Percentiles rank a stretch among this genome's conserved stretches.
phyloP scores from a whole-genome alignment of 495 filamentous ascomycete genomes.

The Daldinia bambusicola region DNA sequence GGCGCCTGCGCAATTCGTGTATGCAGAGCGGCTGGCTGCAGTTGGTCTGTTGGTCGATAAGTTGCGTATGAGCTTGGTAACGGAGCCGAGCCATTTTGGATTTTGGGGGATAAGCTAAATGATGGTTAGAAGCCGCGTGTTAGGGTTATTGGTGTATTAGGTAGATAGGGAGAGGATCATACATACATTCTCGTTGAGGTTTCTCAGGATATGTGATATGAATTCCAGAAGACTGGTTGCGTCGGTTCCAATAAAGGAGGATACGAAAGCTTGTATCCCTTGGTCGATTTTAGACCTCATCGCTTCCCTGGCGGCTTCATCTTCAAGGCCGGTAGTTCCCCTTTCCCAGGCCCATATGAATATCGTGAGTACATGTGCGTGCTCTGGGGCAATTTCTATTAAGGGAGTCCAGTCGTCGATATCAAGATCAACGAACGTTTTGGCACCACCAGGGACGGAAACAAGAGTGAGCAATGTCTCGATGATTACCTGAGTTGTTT shows the following conservation, averaged over 20 bases:
- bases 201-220: constrained; percentile 56
- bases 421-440: constrained; percentile 50
- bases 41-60: constrained; percentile 60
- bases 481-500: constrained; percentile 62
- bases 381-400: constrained; percentile 62
- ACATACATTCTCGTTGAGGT: constrained; percentile 56
- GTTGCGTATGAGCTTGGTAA: constrained; percentile 54
- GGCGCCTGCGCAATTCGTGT: constrained; percentile 61
- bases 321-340: constrained; percentile 37
- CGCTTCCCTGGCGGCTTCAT: constrained; percentile 29
- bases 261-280: constrained; percentile 55
- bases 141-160: not conserved
- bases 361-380: constrained; percentile 62
- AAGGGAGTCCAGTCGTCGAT: constrained; percentile 61
- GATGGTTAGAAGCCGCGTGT: constrained; percentile 6
- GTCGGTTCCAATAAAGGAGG: constrained; percentile 62
- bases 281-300: constrained; percentile 56
- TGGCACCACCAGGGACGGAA: constrained; percentile 57
- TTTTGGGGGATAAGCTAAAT: constrained; percentile 45
- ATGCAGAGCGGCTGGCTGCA: constrained; percentile 57
- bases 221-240: constrained; percentile 61
- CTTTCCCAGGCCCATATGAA: constrained; percentile 64
- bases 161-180: constrained; percentile 25
- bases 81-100: constrained; percentile 57
- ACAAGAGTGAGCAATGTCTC: constrained; percentile 65